phyloP scores from a whole-genome alignment of 148 eudicot species.

The Chenopodium quinoa region DNA sequence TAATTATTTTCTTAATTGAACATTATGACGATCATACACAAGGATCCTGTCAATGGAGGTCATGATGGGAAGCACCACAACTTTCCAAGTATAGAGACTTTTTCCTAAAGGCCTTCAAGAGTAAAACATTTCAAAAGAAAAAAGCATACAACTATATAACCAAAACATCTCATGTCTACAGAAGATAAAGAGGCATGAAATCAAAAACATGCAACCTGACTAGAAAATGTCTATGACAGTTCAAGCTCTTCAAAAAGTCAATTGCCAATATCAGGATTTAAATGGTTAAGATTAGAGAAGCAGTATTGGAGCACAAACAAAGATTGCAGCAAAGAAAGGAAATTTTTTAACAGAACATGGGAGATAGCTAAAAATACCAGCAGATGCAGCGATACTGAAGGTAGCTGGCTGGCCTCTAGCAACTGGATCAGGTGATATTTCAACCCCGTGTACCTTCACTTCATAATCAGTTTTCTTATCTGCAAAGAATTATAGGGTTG shows the following conservation, averaged over 20 bases:
- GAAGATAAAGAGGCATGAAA: background rate
- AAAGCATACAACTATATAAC: background rate
- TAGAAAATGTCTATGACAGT: background rate
- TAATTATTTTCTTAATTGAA: too few relatives aligned
- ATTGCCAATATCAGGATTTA: background rate
- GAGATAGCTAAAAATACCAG: background rate
- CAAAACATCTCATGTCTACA: background rate
- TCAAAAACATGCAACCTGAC: background rate
- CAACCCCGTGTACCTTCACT: slow-evolving; percentile 57
- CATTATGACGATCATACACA: too few relatives aligned
- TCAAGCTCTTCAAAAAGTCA: background rate
- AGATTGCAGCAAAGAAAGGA: slow-evolving; percentile 49
- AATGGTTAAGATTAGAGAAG: background rate
- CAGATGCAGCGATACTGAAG: slow-evolving; percentile 22
- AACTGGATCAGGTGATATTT: slow-evolving; percentile 61
- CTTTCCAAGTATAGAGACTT: background rate
- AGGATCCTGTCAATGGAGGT: too few relatives aligned
- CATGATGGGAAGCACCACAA: too few relatives aligned
- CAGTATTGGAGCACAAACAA: background rate
- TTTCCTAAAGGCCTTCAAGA: background rate
- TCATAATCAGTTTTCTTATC: slow-evolving; percentile 54
- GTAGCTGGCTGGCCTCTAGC: slow-evolving; percentile 50
- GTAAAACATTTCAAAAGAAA: background rate
- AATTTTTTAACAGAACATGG: slow-evolving; percentile 13
- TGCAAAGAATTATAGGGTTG: slow-evolving; percentile 28